phyloP scores from a whole-genome alignment of 768 basidiomycete species.

The Psilocybe sp. region DNA sequence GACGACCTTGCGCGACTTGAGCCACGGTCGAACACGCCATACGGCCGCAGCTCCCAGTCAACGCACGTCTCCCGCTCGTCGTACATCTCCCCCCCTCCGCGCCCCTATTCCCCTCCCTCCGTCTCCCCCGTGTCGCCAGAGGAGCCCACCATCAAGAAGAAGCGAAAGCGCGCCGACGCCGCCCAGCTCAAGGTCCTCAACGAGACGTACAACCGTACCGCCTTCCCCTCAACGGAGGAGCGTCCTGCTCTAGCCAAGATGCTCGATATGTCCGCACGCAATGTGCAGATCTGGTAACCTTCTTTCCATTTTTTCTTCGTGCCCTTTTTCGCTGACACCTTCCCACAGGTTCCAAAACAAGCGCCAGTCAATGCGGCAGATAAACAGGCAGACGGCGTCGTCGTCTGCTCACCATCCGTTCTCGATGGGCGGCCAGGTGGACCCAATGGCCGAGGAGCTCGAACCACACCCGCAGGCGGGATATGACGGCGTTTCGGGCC shows the following conservation, averaged over 20 bases:
- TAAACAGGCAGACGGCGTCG: constrained; percentile 60
- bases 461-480: constrained; percentile 26
- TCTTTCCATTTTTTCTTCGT: constrained; percentile 10
- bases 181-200: constrained; percentile 78
- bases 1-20: constrained; percentile 33
- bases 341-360: constrained; percentile 81
- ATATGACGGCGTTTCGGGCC: constrained; percentile 22
- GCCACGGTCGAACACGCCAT: constrained; percentile 43
- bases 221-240: constrained; percentile 87
- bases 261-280: constrained; percentile 80
- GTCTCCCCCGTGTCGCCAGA: constrained; percentile 47
- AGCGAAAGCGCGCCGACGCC: constrained; percentile 82
- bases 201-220: constrained; percentile 75
- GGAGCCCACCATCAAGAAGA: constrained; percentile 81
- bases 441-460: constrained; percentile 37
- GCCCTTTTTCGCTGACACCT: constrained; percentile 16
- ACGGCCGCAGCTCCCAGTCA: constrained; percentile 33
- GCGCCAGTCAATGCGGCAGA: constrained; percentile 79
- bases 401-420: constrained; percentile 49
- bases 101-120: constrained; percentile 51
- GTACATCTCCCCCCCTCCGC: constrained; percentile 23
- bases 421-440: constrained; percentile 35
- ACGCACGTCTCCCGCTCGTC: constrained; percentile 24
- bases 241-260: constrained; percentile 72
- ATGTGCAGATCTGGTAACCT: constrained; percentile 82